A percentile compares a stretch with the other conserved stretches of the same genome.
phyloP scores from a whole-genome alignment of 176 grass and related monocot species.

The Elaeis guineensis region DNA sequence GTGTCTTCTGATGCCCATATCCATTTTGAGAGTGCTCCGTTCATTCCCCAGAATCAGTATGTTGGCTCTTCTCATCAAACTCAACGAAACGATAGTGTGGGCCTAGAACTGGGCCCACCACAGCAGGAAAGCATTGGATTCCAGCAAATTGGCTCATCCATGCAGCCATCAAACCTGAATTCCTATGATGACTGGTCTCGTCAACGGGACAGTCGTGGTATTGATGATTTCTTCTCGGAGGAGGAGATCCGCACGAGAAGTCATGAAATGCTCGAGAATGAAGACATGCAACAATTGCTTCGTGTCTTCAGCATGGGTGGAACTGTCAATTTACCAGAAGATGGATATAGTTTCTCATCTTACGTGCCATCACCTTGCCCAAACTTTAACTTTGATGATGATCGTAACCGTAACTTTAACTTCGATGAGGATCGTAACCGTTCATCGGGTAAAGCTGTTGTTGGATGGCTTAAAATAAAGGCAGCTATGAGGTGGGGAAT shows the following conservation, averaged over 20 bases:
- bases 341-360: slow-evolving; percentile 31
- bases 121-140: slow-evolving; percentile 44
- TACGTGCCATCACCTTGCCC: slow-evolving; percentile 39
- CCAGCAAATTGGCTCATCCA: slow-evolving; percentile 32
- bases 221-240: slow-evolving; percentile 74
- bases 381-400: slow-evolving; percentile 49
- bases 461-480: slow-evolving; percentile 98
- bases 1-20: slow-evolving; percentile 23
- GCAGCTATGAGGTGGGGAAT: slow-evolving; percentile 97
- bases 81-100: slow-evolving; percentile 32
- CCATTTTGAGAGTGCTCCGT: slow-evolving; percentile 41
- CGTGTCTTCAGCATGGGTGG: slow-evolving; percentile 58
- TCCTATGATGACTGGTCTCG: slow-evolving; percentile 44
- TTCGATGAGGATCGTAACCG: slow-evolving; percentile 39
- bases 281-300: slow-evolving; percentile 94
- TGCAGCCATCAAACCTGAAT: slow-evolving; percentile 24
- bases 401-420: slow-evolving; percentile 36
- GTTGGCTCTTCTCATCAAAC: slow-evolving; percentile 31
- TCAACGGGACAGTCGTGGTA: slow-evolving; percentile 21
- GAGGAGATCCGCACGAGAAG: slow-evolving; percentile 78
- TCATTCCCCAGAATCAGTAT: slow-evolving; percentile 41
- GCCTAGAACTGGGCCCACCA: slow-evolving; percentile 40
- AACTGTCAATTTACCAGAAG: slow-evolving; percentile 31
- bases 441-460: slow-evolving; percentile 73
- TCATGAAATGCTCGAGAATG: slow-evolving; percentile 84